Evolutionary conservation across 1,284 basidiomycete genomes (phyloP), one percentile per base, ranked within the genome.

Genomic region (Naganishia albida): DNA sequence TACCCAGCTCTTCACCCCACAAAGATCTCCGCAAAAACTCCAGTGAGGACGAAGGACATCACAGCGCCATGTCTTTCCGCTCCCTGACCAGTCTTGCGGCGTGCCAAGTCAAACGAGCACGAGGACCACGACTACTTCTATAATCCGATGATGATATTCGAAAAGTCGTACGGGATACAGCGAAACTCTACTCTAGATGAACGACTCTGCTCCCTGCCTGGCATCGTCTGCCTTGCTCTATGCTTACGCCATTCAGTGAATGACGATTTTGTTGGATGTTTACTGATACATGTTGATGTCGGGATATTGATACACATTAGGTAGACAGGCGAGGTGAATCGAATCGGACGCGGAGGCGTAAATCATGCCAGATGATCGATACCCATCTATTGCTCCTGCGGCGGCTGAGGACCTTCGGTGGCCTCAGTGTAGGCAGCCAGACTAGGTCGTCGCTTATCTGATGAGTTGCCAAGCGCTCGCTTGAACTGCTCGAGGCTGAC

Each of bases 401-500:
- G 25, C 15, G 42, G 54, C 26, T 56, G 57, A 26, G 57, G 46
- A 8, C n/a, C 20, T 16, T 60, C 57, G 48, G 57, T 49, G 16
- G 57, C 57, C 34, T 60, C 57, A 30, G 57, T 60, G 46, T 60
- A 60, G 2, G 46, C n/a, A 46, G 46, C 57, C 34, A 60, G 18
- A 26, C 57, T 60, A 6, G 57, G 57, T 60, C 57, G 57, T 60
- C 57, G 57, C 46, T 60, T 60, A 49, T 60, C 57, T 20, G 57
- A 50, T 16, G 57, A 60, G 25, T 46, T 46, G 26, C 46, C 57
- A 12, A 79, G 67, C 23, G 78, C 78, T 52, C 72, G 69, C 72
- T 77, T 78, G 72, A 79, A 78, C n/a, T 73, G 71, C 39, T 79
- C 78, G 54, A 79, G 72, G 12, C 73, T 75, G 57, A 78, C 59